Conservation (phyloP, 257 asterid species). For the Lantana camara region DNA sequence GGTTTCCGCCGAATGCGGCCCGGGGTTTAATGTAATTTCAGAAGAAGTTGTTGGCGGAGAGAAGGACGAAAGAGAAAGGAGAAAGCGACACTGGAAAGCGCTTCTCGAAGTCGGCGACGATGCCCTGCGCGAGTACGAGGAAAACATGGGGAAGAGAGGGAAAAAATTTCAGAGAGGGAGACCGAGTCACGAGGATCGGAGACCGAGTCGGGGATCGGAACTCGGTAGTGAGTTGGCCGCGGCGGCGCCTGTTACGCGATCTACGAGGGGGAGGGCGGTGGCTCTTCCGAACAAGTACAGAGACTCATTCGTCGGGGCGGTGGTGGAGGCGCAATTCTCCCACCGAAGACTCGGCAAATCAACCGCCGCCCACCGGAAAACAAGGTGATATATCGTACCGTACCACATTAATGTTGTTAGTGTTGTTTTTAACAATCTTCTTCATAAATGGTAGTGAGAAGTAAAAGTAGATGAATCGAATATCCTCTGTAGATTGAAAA, state of each 20-base stretch:
- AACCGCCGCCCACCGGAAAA: background rate
- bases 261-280: slow-evolving; percentile 23
- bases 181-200: background rate
- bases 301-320: slow-evolving; percentile 15
- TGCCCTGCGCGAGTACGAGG: slow-evolving; percentile 11
- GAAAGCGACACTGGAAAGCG: background rate
- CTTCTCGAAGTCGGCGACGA: background rate
- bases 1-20: too few species aligned
- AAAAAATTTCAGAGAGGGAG: background rate
- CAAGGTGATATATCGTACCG: too few species aligned
- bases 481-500: background rate
- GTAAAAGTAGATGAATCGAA: too few species aligned
- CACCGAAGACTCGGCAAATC: slow-evolving; percentile 5
- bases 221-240: background rate
- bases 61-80: background rate
- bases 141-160: background rate
- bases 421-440: too few species aligned
- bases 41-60: background rate
- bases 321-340: background rate
- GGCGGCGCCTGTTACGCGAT: slow-evolving; percentile 11
- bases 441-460: too few species aligned
- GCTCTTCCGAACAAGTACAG: slow-evolving; percentile 23
- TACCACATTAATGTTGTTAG: too few species aligned
- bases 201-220: background rate
- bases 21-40: background rate